phyloP scores from a whole-genome alignment of 352 stramenopile genomes.

The Phytophthora fragariae region DNA sequence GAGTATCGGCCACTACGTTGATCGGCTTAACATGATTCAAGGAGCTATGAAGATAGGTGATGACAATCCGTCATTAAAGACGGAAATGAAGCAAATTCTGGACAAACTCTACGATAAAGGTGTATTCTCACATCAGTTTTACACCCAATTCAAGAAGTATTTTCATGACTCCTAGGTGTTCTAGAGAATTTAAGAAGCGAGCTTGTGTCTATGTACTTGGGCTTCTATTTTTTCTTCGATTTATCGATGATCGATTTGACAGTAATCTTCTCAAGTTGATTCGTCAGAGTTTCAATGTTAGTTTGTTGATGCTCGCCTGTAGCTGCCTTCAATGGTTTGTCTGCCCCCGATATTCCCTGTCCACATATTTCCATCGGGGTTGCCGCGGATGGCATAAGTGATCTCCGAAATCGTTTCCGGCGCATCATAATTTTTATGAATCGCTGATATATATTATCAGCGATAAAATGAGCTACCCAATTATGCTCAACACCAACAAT shows the following conservation, averaged over 20 bases:
- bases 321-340: too few relatives aligned
- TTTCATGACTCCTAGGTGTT: neutral
- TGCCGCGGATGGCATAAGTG: too few relatives aligned
- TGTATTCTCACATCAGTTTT: neutral
- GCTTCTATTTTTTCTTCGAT: neutral
- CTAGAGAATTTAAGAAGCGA: neutral
- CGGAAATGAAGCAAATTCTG: neutral
- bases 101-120: neutral
- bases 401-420: neutral
- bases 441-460: neutral
- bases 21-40: neutral
- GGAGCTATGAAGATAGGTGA: neutral
- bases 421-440: neutral
- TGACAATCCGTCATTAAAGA: neutral
- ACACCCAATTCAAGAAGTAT: neutral
- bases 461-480: neutral
- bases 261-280: neutral
- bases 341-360: too few relatives aligned
- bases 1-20: neutral
- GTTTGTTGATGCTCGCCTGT: neutral
- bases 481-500: neutral
- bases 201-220: neutral
- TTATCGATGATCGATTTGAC: neutral
- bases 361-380: too few relatives aligned
- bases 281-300: neutral